Evolutionary conservation across 2,329 filamentous ascomycete genomes (phyloP), one percentile per base, ranked within the genome.

Genomic region (Colletotrichum sp.): DNA sequence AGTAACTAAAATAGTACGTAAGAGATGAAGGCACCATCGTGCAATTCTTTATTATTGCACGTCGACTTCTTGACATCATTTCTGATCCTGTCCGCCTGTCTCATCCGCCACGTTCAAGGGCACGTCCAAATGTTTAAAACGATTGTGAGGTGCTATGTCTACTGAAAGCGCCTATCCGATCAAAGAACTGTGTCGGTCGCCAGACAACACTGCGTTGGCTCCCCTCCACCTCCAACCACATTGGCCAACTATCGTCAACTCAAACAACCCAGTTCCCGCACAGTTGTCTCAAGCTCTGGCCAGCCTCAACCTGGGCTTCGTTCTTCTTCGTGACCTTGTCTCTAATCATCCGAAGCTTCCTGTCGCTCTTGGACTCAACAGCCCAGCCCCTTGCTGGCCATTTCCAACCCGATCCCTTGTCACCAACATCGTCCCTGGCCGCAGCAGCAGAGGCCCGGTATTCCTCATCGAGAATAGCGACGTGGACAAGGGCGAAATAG

Each of bases 281-380:
- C 8, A 60, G 26, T 9, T 15, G 57, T 32, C 16, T 60, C 12
- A 60, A 28, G 26, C 57, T 60, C 57, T 60, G 57, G 5, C 57
- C 57, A 60, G 57, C 57, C 57, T 60, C 16, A n/a, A 4, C 26
- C 24, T 60, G 57, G 6, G 57, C 24, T n/a, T 30, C 57, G 9
- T 13, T 60, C 57, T 16, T 60, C 57, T 32, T 60, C 24, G 16
- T 10, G 6, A 13, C 4, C 57, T 60, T 60, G 15, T 60, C 24
- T 60, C 26, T 60, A 18, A 26, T 60, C 12, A 60, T 60, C 57
- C 57, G 57, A 60, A 26, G 57, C 57, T 60, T 60, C 26, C 16
- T 60, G 7, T 60, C 57, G 57, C 13, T 60, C 4, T 60, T 18
- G 28, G 57, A 60, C 57, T 30, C 57, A 12, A 60, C 15, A n/a